Percentiles rank a stretch among this genome's conserved stretches.
Conservation (phyloP, 2,329 filamentous ascomycete genomes). For the Periglandula ipomoeae region DNA sequence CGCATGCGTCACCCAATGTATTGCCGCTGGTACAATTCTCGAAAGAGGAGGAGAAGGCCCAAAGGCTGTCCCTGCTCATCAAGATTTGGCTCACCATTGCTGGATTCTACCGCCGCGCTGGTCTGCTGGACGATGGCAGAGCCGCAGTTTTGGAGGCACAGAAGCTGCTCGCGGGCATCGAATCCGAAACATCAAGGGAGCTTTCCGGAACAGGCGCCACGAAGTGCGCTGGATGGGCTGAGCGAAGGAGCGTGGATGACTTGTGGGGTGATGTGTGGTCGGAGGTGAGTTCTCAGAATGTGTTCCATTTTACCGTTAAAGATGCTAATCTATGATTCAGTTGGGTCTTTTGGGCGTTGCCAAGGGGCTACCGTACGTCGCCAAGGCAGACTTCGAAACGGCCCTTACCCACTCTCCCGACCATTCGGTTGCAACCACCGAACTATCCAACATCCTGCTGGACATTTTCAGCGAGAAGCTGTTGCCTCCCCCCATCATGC, state of each 20-base stretch:
- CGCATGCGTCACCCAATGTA: conserved; percentile 35
- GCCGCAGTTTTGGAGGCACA: conserved; percentile 75
- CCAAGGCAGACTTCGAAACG: conserved; percentile 70
- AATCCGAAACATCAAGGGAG: conserved; percentile 55
- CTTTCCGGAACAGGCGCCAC: conserved; percentile 54
- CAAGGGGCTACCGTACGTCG: conserved; percentile 54
- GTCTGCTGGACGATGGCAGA: conserved; percentile 68
- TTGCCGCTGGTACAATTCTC: conserved; percentile 46
- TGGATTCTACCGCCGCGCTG: conserved; percentile 75
- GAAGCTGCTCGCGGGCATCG: conserved; percentile 63
- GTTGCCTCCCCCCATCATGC: conserved; percentile 47
- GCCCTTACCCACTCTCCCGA: conserved; percentile 72
- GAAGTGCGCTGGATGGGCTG: conserved; percentile 63
- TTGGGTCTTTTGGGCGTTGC: conserved; percentile 58
- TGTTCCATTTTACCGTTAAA: background rate
- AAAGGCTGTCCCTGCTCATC: conserved; percentile 49
- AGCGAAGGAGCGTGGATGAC: conserved; percentile 72
- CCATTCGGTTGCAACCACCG: conserved; percentile 71
- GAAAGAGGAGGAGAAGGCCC: conserved; percentile 41
- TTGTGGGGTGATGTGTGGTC: conserved; percentile 76
- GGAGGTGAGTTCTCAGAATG: conserved; percentile 49
- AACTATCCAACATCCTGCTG: conserved; percentile 74
- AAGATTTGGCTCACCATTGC: conserved; percentile 88
- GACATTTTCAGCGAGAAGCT: conserved; percentile 70
- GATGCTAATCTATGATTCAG: conserved; percentile 27